Percentiles rank a stretch among this genome's conserved stretches.
Conservation (phyloP, 805 yeast genomes). For the Sugiyamaella valdiviana region DNA sequence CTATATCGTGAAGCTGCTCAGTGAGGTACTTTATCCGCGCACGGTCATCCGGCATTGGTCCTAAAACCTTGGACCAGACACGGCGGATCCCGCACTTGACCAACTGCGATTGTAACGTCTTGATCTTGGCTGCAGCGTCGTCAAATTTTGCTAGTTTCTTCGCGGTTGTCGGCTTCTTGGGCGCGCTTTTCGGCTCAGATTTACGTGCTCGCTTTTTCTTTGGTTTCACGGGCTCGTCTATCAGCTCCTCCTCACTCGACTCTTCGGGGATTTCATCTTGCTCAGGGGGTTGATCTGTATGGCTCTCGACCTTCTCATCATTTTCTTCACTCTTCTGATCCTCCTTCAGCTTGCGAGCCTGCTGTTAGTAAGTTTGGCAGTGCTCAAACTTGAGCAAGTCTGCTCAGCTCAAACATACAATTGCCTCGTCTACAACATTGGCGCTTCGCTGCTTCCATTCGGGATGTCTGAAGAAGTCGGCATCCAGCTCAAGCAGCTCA, state of each 20-base stretch:
- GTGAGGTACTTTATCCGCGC: slow-evolving; percentile 19
- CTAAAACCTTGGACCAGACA: slow-evolving; percentile 22
- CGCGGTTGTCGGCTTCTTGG: neutral
- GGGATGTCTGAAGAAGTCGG: slow-evolving; percentile 15
- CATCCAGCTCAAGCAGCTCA: slow-evolving; percentile 12
- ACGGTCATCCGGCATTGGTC: slow-evolving; percentile 17
- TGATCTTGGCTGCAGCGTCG: slow-evolving; percentile 25
- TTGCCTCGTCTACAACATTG: slow-evolving; percentile 14
- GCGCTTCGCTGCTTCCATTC: slow-evolving; percentile 16
- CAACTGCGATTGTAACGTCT: slow-evolving; percentile 23
- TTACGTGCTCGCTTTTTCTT: neutral
- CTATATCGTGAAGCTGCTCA: slow-evolving; percentile 19
- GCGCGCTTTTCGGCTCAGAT: no score
- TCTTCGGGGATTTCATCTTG: neutral
- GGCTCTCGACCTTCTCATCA: neutral
- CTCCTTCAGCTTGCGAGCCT: neutral
- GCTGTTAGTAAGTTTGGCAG: neutral
- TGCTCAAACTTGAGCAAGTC: neutral
- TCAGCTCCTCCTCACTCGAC: neutral
- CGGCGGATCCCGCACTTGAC: slow-evolving; percentile 27
- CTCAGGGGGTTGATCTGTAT: neutral
- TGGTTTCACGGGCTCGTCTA: neutral
- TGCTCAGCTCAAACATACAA: slow-evolving; percentile 10
- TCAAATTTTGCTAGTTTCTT: no score
- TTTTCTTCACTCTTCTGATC: neutral